These are phyloP conservation scores for Orbilia oligospora DNA, from an alignment of 2,329 filamentous ascomycete genomes.

Conservation along the genomic window DNA sequence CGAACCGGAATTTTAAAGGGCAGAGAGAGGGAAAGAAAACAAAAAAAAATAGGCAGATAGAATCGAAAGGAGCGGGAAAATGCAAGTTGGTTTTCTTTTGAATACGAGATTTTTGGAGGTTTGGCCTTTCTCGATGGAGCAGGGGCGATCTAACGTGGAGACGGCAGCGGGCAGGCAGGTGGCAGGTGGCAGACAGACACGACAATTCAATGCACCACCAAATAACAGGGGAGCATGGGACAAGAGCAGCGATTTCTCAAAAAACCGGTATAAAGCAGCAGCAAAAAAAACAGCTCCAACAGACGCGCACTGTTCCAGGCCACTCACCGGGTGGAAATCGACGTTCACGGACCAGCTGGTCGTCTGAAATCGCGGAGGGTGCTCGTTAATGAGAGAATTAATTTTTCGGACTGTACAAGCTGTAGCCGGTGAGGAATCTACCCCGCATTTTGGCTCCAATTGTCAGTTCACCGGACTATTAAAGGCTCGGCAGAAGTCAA, in stretches of 20 bases:
- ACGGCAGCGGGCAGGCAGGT: not conserved
- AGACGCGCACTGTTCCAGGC: slow-evolving; percentile 44
- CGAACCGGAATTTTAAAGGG: slow-evolving; percentile 23
- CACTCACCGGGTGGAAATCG: slow-evolving; percentile 59
- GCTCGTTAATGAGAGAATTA: slow-evolving; percentile 59
- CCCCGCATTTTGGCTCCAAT: slow-evolving; percentile 61
- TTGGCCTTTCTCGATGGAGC: slow-evolving; percentile 11
- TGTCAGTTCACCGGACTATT: slow-evolving; percentile 54
- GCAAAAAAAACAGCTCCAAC: slow-evolving; percentile 46
- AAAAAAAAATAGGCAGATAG: slow-evolving; percentile 22
- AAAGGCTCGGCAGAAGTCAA: slow-evolving; percentile 22
- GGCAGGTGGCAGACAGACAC: not conserved
- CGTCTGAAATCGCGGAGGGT: slow-evolving; percentile 40
- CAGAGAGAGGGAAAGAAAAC: not conserved
- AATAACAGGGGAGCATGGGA: slow-evolving; percentile 3
- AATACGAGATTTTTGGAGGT: slow-evolving; percentile 5
- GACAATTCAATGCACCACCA: slow-evolving; percentile 22
- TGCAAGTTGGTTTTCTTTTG: slow-evolving; percentile 2
- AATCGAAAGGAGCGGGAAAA: slow-evolving; percentile 28
- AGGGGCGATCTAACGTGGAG: slow-evolving; percentile 43
- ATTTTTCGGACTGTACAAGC: slow-evolving; percentile 39
- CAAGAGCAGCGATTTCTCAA: slow-evolving; percentile 5
- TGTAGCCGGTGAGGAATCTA: slow-evolving; percentile 40
- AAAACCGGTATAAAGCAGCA: slow-evolving; percentile 21
- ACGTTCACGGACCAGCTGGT: slow-evolving; percentile 60